These are phyloP conservation scores for Chytridium lagenaria DNA, from an alignment of 371 early-diverging fungal species.

Conservation along the genomic window DNA sequence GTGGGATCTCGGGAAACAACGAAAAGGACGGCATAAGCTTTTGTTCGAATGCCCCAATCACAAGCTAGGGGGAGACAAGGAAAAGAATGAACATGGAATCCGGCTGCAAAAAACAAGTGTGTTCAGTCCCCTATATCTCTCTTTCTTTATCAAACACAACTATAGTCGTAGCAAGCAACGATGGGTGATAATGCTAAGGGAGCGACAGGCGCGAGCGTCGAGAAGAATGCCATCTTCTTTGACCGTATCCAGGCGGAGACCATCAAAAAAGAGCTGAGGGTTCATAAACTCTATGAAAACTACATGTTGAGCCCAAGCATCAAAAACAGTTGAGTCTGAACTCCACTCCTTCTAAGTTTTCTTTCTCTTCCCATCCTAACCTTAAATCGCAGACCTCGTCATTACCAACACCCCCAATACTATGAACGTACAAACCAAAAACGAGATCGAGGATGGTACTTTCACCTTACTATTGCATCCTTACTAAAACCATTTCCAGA, in stretches of 20 bases:
- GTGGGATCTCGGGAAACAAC: too few species aligned
- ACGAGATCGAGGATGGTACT: conserved; percentile 35
- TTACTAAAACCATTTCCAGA: conserved; percentile 9
- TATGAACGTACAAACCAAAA: conserved; percentile 25
- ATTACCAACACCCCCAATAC: conserved; percentile 46
- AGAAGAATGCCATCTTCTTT: conserved; percentile 44
- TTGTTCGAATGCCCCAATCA: too few species aligned
- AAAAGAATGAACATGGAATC: too few species aligned
- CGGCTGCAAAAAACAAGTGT: too few species aligned
- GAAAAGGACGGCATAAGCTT: too few species aligned
- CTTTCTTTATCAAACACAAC: too few species aligned
- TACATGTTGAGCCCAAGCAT: conserved; percentile 51
- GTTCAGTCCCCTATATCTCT: too few species aligned
- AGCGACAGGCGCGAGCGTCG: conserved; percentile 3
- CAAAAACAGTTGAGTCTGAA: conserved; percentile 39
- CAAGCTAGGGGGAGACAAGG: too few species aligned
- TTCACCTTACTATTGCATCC: not conserved
- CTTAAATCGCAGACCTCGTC: conserved; percentile 35
- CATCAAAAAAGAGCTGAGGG: conserved; percentile 52
- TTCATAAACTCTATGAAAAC: conserved; percentile 47
- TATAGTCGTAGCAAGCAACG: too few species aligned
- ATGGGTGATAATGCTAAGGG: too few species aligned
- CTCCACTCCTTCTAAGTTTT: not conserved
- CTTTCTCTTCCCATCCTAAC: not conserved
- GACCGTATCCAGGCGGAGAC: conserved; percentile 56